phyloP scores from a whole-genome alignment of 768 basidiomycete species.

The Suillus discolor region DNA sequence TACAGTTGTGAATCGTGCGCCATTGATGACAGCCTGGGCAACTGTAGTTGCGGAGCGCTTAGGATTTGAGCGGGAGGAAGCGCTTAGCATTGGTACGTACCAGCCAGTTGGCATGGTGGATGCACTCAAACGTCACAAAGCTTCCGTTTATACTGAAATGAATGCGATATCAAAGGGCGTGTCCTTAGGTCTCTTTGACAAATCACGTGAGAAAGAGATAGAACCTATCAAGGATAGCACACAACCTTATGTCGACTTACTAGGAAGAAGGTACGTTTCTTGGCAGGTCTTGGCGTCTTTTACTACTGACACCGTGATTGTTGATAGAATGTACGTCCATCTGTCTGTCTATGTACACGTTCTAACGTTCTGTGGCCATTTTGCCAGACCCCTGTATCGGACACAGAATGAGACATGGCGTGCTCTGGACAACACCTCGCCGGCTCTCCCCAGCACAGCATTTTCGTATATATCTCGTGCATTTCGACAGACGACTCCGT shows the following conservation, averaged over 20 bases:
- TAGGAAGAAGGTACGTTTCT: slow-evolving; percentile 65
- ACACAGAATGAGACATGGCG: slow-evolving; percentile 76
- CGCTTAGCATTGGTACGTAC: slow-evolving; percentile 83
- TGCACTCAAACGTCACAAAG: slow-evolving; percentile 39
- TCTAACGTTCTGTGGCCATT: slow-evolving; percentile 1
- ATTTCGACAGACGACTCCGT: slow-evolving; percentile 77
- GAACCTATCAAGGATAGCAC: slow-evolving; percentile 58
- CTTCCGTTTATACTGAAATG: slow-evolving; percentile 92
- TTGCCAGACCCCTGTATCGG: slow-evolving; percentile 73
- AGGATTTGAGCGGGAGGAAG: slow-evolving; percentile 87
- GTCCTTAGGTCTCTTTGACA: slow-evolving; percentile 75
- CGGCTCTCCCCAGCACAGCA: slow-evolving; percentile 71
- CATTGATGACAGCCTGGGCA: slow-evolving; percentile 94
- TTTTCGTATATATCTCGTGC: slow-evolving; percentile 83
- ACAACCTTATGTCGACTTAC: slow-evolving; percentile 85
- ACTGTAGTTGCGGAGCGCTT: slow-evolving; percentile 82
- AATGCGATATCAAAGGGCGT: slow-evolving; percentile 87
- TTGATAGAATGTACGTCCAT: slow-evolving; percentile 42
- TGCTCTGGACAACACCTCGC: slow-evolving; percentile 71
- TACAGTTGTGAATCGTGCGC: slow-evolving; percentile 85
- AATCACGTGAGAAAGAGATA: slow-evolving; percentile 52
- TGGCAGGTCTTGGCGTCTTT: neutral
- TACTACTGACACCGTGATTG: slow-evolving; percentile 1
- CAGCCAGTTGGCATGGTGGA: neutral
- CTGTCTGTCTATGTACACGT: neutral